phyloP scores from a whole-genome alignment of 176 grass and related monocot species.

The Carex parvula region DNA sequence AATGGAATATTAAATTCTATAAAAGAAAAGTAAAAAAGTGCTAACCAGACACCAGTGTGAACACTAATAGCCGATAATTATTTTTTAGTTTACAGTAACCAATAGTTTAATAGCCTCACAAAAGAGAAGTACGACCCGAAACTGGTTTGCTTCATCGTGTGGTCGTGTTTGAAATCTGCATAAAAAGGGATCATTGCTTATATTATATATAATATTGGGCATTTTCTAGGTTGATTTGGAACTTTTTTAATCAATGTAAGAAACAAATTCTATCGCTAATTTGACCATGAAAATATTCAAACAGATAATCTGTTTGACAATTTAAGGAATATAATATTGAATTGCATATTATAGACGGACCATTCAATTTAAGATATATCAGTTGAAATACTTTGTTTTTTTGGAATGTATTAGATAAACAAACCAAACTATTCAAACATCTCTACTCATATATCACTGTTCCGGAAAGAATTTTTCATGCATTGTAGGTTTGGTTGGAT shows the following conservation, averaged over 20 bases:
- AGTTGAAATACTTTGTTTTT: no score
- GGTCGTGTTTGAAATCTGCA: not conserved
- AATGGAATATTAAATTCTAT: not conserved
- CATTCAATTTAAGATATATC: no score
- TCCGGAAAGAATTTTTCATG: no score
- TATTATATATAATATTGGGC: not conserved
- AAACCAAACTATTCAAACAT: no score
- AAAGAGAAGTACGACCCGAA: not conserved
- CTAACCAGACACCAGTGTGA: not conserved
- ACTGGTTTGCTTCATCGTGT: not conserved
- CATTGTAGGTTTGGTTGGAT: no score
- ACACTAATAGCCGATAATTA: not conserved
- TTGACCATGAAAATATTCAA: not conserved
- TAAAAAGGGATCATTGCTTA: not conserved
- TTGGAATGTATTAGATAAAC: no score
- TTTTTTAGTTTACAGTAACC: not conserved
- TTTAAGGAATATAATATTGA: not conserved
- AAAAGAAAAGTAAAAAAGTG: not conserved
- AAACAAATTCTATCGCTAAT: not conserved
- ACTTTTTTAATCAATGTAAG: not conserved
- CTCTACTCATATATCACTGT: no score
- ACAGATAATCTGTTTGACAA: not conserved
- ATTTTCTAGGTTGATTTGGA: not conserved
- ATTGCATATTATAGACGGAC: not conserved
- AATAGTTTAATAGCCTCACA: not conserved